These are phyloP conservation scores for Lenwebbia sp. DNA, from an alignment of 345 rosid genomes.

Conservation along the genomic window DNA sequence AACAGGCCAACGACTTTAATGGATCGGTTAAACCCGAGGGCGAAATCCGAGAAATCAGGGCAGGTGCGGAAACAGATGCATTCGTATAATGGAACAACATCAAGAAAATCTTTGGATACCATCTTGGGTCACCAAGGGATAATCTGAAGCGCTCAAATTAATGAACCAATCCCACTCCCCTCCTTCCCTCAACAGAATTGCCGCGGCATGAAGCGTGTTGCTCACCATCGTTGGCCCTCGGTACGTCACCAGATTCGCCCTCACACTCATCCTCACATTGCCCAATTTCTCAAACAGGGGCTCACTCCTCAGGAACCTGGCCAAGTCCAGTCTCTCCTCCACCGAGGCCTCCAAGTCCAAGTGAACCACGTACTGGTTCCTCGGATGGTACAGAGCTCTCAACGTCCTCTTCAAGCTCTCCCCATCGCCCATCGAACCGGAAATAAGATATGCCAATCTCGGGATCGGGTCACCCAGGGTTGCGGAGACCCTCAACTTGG, in stretches of 20 bases:
- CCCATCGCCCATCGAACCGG: slow-evolving; percentile 76
- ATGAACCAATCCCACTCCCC: slow-evolving; percentile 96
- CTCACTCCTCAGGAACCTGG: slow-evolving; percentile 42
- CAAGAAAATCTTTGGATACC: slow-evolving; percentile 22
- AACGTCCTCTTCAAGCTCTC: slow-evolving; percentile 59
- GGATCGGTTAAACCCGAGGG: not conserved
- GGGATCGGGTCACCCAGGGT: slow-evolving; percentile 27
- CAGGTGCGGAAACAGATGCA: not conserved
- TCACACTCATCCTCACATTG: slow-evolving; percentile 58
- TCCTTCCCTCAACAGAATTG: slow-evolving; percentile 61
- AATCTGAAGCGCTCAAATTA: slow-evolving; percentile 89
- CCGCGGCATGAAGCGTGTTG: slow-evolving; percentile 82
- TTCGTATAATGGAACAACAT: not conserved
- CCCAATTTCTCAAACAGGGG: slow-evolving; percentile 42
- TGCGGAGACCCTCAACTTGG: slow-evolving; percentile 16
- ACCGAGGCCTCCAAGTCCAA: slow-evolving; percentile 71
- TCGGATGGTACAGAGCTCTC: slow-evolving; percentile 79
- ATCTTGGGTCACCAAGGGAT: slow-evolving; percentile 88
- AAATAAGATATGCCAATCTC: slow-evolving; percentile 61
- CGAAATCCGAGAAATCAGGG: not conserved
- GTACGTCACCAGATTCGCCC: slow-evolving; percentile 79
- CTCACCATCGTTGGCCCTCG: slow-evolving; percentile 93
- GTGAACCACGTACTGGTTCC: slow-evolving; percentile 73
- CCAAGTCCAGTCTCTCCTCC: slow-evolving; percentile 66
- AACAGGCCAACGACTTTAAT: not conserved